Percentiles rank a stretch among this genome's conserved stretches.
These are phyloP conservation scores for Boletales sp. DNA, from an alignment of 768 basidiomycete species.

Conservation along the genomic window DNA sequence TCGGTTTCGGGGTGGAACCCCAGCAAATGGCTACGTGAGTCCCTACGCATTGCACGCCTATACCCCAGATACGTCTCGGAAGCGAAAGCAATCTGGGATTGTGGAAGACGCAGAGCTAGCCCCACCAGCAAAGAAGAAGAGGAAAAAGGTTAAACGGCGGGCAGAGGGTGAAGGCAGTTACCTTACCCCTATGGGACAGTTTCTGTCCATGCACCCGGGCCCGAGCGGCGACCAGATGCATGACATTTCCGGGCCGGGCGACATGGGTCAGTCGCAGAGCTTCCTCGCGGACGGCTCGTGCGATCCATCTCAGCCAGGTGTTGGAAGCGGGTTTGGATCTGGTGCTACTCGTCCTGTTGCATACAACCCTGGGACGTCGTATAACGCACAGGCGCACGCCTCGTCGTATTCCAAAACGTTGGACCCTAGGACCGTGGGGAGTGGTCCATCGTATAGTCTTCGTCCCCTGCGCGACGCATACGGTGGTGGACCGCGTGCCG, in stretches of 20 bases:
- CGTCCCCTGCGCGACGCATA: background rate
- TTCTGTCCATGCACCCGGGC: background rate
- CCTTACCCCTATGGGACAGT: background rate
- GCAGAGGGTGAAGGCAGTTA: slow-evolving; percentile 12
- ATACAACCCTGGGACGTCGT: background rate
- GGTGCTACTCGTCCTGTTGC: slow-evolving; percentile 10
- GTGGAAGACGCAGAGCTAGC: slow-evolving; percentile 12
- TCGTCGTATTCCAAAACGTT: slow-evolving; percentile 11
- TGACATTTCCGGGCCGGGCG: slow-evolving; percentile 13
- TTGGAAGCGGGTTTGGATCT: slow-evolving; percentile 17
- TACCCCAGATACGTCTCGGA: slow-evolving; percentile 26
- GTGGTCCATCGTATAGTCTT: background rate
- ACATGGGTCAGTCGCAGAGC: slow-evolving; percentile 17
- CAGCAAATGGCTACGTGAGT: slow-evolving; percentile 40
- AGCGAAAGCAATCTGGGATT: slow-evolving; percentile 35
- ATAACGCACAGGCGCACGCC: background rate
- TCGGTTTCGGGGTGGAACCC: slow-evolving; percentile 45
- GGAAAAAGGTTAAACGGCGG: slow-evolving; percentile 28
- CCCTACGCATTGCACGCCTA: slow-evolving; percentile 31
- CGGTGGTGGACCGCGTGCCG: background rate
- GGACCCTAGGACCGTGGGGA: slow-evolving; percentile 10
- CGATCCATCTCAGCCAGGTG: slow-evolving; percentile 16
- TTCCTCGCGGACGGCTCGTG: slow-evolving; percentile 7
- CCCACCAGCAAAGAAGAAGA: slow-evolving; percentile 24
- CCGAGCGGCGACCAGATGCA: slow-evolving; percentile 14